Conservation (phyloP, 73 alveolate species). For the Stentor roeselii region DNA sequence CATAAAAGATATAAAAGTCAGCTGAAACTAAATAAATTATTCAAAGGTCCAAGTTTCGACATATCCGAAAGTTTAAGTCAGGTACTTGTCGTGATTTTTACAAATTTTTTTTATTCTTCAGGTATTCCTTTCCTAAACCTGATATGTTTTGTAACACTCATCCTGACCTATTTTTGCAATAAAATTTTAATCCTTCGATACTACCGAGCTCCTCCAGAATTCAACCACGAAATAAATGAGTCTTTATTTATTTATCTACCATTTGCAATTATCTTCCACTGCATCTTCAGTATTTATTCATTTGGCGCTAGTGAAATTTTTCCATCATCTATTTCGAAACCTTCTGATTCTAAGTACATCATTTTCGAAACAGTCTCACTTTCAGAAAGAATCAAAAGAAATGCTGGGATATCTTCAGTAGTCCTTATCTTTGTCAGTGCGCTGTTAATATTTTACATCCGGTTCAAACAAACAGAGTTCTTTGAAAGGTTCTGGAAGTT, state of each 20-base stretch:
- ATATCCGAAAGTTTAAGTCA: conserved; percentile 5
- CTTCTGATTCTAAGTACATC: neutral
- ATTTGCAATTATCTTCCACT: conserved; percentile 29
- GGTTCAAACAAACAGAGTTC: neutral
- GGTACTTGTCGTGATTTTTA: neutral
- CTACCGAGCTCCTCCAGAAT: conserved; percentile 8
- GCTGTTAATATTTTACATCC: neutral
- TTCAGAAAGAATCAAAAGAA: neutral
- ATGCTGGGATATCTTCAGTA: neutral
- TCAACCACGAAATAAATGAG: neutral
- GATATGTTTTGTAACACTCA: neutral
- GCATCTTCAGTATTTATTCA: conserved; percentile 32
- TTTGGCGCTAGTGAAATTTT: conserved; percentile 40
- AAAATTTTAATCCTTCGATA: neutral
- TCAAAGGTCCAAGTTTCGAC: neutral
- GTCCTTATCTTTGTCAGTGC: neutral
- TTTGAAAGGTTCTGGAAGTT: neutral
- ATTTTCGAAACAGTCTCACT: neutral
- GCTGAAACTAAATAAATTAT: conserved; percentile 5
- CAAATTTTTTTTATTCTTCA: neutral
- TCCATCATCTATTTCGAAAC: neutral
- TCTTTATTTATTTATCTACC: conserved; percentile 19
- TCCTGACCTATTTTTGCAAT: neutral
- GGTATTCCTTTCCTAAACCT: neutral
- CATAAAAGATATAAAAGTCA: neutral